phyloP scores from a whole-genome alignment of 768 basidiomycete species.

The Steccherinum ochraceum region DNA sequence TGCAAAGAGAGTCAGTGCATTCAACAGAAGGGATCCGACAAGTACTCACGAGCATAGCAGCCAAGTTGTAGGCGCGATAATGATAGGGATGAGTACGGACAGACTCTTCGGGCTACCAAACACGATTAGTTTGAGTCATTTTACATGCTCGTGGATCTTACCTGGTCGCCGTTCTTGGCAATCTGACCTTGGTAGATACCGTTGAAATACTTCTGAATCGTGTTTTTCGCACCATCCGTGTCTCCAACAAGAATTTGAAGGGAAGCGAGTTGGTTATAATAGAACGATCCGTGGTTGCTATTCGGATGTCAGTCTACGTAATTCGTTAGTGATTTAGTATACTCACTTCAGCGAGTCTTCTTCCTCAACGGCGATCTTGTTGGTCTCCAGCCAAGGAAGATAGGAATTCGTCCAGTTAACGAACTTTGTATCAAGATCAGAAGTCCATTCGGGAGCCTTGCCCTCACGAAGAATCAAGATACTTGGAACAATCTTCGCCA shows the following conservation, averaged over 20 bases:
- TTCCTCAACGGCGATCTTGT: slow-evolving; percentile 41
- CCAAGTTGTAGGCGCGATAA: slow-evolving; percentile 62
- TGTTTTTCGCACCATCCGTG: slow-evolving; percentile 37
- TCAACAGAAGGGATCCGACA: neutral
- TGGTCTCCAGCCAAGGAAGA: slow-evolving; percentile 50
- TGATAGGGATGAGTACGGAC: slow-evolving; percentile 58
- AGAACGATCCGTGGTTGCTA: slow-evolving; percentile 67
- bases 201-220: slow-evolving; percentile 45
- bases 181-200: slow-evolving; percentile 48
- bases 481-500: slow-evolving; percentile 48
- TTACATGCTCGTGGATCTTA: slow-evolving; percentile 12
- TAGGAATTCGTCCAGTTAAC: slow-evolving; percentile 46
- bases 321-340: neutral
- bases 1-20: slow-evolving; percentile 16
- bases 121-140: too few species aligned
- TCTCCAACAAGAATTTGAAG: slow-evolving; percentile 51
- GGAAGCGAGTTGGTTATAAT: slow-evolving; percentile 52
- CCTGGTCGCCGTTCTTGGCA: slow-evolving; percentile 51
- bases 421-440: slow-evolving; percentile 42
- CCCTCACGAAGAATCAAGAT: slow-evolving; percentile 47
- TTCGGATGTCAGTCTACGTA: neutral
- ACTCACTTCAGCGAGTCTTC: slow-evolving; percentile 43
- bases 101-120: slow-evolving; percentile 54
- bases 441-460: slow-evolving; percentile 47
- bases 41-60: slow-evolving; percentile 54